phyloP scores from a whole-genome alignment of 23 red algal species.

The Agarophyton chilense region DNA sequence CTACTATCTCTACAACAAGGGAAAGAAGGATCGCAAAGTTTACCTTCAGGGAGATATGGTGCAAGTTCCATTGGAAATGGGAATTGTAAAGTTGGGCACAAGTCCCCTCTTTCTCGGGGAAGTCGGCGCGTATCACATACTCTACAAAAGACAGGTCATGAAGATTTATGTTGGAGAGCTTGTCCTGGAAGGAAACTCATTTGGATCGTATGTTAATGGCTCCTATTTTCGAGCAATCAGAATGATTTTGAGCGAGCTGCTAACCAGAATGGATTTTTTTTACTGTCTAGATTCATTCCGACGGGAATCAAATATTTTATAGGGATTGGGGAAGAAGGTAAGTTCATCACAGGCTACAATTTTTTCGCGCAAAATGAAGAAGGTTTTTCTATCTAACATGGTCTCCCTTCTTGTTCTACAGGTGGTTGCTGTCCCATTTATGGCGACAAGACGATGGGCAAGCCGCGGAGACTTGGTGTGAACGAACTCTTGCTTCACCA shows the following conservation, averaged over 20 bases:
- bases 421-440: constrained; percentile 58
- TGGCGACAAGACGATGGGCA: constrained; percentile 27
- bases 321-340: constrained; percentile 68
- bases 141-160: constrained; percentile 67
- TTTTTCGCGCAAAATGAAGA: neutral
- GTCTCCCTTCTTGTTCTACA: neutral
- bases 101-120: constrained; percentile 42
- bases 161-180: constrained; percentile 62
- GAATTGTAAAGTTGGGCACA: constrained; percentile 62
- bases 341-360: neutral
- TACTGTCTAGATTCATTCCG: constrained; percentile 42
- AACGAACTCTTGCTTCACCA: constrained; percentile 75
- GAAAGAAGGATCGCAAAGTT: constrained; percentile 65
- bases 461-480: constrained; percentile 45
- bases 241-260: neutral
- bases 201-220: constrained; percentile 55
- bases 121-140: constrained; percentile 33
- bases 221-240: neutral
- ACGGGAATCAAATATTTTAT: constrained; percentile 66
- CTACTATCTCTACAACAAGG: constrained; percentile 71
- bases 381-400: neutral
- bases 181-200: constrained; percentile 66
- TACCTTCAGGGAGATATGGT: constrained; percentile 67
- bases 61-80: constrained; percentile 62
- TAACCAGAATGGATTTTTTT: neutral